Base-by-base conservation (phyloP, 2,329 filamentous ascomycete species). In the Fusarium heterosporum region DNA sequence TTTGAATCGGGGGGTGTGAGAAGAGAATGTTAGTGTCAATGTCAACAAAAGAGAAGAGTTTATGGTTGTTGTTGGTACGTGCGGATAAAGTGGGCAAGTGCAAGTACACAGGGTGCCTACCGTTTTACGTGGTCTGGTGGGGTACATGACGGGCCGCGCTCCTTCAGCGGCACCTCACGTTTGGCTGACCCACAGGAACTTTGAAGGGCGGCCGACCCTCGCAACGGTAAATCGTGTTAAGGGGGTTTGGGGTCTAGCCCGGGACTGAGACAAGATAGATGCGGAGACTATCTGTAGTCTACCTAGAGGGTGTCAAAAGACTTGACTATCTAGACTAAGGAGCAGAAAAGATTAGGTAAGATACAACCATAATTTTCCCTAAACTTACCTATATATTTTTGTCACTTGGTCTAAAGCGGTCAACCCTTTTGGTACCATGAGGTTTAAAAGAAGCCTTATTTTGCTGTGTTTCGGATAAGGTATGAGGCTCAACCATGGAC, bases 51-150 rank as follows among this genome's bases (percentile, higher is more conserved):
- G 55, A 49, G 22, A 22, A 22, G 22, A 32, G 48, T 43, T 53
- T 63, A 41, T 58, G 54, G 40, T 69, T 59, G 61, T 50, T 64
- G 50, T 53, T 67, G 49, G 54, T 32, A 64, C 43, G 66, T 69
- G 62, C 58, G 57, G 45, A 67, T 61, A 64, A 51, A 38, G 45
- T 56, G 36, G 45, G 30, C 51, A 38, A 32, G 6, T 28, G 16
- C 19, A 1, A 34, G 4, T 11, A 25, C 16, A 64, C 59, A 49
- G 29, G 59, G 55, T 30, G 26, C 17, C 22, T 67, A 17, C 64
- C 64, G 29, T 51, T 55, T 9, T 50, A 52, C 17, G 46, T 65
- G 26, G 34, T 49, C 36, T 30, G 29, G 42, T 64, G 45, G 47
- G 43, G 40, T 30, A 38, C 43, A 62, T 45, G 58, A 63, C 58